Evolutionary conservation across 2,329 filamentous ascomycete species (phyloP), one percentile per base, ranked within the genome.

Genomic region (Tolypocladium paradoxum): DNA sequence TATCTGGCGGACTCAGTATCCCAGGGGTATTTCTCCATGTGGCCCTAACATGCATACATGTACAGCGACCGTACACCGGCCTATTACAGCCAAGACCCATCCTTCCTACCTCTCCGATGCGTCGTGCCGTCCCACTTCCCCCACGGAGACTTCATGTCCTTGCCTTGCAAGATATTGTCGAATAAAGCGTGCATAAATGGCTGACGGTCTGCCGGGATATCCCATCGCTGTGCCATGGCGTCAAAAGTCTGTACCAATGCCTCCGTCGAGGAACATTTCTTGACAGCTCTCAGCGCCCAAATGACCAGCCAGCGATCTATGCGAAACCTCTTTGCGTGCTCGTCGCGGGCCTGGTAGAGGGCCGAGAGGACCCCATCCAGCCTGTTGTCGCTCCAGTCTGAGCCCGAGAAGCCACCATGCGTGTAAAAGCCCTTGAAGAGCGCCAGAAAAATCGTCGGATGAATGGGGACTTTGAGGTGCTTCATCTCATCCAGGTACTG

Each of bases 401-500:
- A 83, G 57, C 83, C 68, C 1, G 57, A 73, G 27, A 74, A 64
- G 29, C 82, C 83, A 12, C 91, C 92, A 63, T 96, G 85, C 2
- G 73, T 68, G 34, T 78, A 76, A 64, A 97, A 99, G 0, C 88
- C 90, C 61, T 89, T 85, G 70, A 97, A 88, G 4, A 97, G 74
- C 8, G 86, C 78, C 37, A 93, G 74, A 62, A 92, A 96, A 27
- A 95, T 79, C 54, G 85, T 79, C 6, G 86, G 87, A 56, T 92
- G 83, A 18, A 92, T 72, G 0, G 83, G 80, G 4, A 95, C 75
- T 3, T 77, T 71, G 58, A 84, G 83, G 37, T 73, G 70, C 53
- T 80, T 81, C 90, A 96, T 96, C 65, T 97, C 92, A 48, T 82
- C 79, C 24, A 99, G 72, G 46, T 90, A 80, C 49, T 82, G 78